phyloP scores from a whole-genome alignment of 768 basidiomycete species.

The Calocera viscosa region DNA sequence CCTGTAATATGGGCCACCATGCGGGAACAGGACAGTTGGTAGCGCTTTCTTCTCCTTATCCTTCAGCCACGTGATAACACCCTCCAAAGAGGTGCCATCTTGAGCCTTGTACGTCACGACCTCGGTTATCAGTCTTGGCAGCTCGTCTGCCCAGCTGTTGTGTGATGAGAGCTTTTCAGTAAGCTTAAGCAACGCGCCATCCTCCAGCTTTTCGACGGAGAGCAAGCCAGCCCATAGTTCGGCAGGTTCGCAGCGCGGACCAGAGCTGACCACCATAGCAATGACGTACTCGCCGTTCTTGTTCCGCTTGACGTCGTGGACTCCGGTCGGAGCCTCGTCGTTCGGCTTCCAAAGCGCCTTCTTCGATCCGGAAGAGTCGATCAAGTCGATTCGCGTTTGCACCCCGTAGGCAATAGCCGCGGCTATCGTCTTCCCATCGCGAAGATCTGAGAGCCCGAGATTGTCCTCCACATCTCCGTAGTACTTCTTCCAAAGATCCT shows the following conservation, averaged over 20 bases:
- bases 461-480: constrained; percentile 3
- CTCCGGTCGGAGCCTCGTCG: neutral
- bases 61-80: constrained; percentile 11
- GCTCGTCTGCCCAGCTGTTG: constrained; percentile 9
- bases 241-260: constrained; percentile 8
- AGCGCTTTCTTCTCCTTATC: constrained; percentile 10
- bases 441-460: neutral
- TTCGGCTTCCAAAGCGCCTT: constrained; percentile 3
- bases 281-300: constrained; percentile 10
- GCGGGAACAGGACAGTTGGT: constrained; percentile 13
- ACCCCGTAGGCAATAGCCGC: constrained; percentile 9
- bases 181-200: neutral
- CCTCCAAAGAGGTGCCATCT: constrained; percentile 14
- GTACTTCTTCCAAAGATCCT: neutral
- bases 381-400: constrained; percentile 13
- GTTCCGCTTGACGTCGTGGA: constrained; percentile 11
- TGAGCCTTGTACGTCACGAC: constrained; percentile 11
- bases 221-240: constrained; percentile 11
- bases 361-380: constrained; percentile 8
- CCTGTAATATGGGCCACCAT: constrained; percentile 15
- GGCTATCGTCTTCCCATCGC: constrained; percentile 5
- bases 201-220: neutral
- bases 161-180: constrained; percentile 14
- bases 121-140: constrained; percentile 3
- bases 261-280: constrained; percentile 12